phyloP scores from a whole-genome alignment of 2,329 filamentous ascomycete genomes.

The Fusarium ambrosium region DNA sequence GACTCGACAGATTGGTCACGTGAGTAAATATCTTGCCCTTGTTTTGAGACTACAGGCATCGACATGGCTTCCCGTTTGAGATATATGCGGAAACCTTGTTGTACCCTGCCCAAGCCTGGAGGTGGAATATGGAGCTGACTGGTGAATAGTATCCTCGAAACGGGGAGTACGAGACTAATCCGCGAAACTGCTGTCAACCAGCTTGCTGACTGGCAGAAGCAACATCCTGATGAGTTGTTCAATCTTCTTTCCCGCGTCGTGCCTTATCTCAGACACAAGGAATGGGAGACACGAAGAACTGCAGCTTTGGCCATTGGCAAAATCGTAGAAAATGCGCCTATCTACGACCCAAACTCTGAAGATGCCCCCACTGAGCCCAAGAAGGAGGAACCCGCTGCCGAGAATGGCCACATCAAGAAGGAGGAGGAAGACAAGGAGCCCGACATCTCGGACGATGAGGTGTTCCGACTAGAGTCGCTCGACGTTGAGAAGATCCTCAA shows the following conservation, averaged over 20 bases:
- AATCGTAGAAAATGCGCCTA: slow-evolving; percentile 89
- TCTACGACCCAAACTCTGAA: slow-evolving; percentile 88
- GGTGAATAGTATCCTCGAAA: slow-evolving; percentile 84
- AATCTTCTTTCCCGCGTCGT: slow-evolving; percentile 93
- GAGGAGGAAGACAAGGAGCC: slow-evolving; percentile 69
- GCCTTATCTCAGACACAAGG: slow-evolving; percentile 94
- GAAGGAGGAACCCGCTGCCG: slow-evolving; percentile 50
- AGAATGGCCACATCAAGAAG: slow-evolving; percentile 67
- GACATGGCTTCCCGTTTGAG: neutral
- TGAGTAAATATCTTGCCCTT: slow-evolving; percentile 64
- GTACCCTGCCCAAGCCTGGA: neutral
- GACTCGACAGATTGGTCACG: slow-evolving; percentile 89
- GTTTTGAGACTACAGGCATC: neutral
- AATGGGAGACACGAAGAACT: slow-evolving; percentile 96
- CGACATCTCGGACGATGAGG: slow-evolving; percentile 66
- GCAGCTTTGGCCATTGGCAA: slow-evolving; percentile 94
- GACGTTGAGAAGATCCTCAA: slow-evolving; percentile 85
- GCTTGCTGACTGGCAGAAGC: slow-evolving; percentile 96
- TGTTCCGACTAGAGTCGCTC: slow-evolving; percentile 79
- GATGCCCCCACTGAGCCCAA: slow-evolving; percentile 66
- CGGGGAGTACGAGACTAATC: slow-evolving; percentile 94
- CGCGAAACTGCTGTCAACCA: slow-evolving; percentile 97
- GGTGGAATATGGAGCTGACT: slow-evolving; percentile 28
- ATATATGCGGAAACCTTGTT: neutral
- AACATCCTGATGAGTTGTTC: slow-evolving; percentile 97